Conservation (phyloP, 805 yeast species). For the Ogataea angusta region DNA sequence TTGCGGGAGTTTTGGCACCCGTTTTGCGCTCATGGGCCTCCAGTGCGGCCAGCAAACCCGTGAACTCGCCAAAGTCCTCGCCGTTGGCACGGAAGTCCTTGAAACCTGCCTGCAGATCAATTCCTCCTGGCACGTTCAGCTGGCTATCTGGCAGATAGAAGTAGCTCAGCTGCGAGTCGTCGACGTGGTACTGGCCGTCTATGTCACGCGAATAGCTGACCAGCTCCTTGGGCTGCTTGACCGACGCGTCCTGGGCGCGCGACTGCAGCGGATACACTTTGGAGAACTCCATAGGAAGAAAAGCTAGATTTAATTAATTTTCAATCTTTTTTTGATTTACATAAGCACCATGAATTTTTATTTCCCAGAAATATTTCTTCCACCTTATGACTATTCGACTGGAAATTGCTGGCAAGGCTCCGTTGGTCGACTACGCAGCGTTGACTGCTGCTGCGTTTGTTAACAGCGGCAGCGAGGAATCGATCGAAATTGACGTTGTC, state of each 20-base stretch:
- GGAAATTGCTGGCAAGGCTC: conserved; percentile 82
- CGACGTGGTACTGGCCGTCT: conserved; percentile 45
- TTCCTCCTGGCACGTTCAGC: conserved; percentile 46
- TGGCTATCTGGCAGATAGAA: conserved; percentile 77
- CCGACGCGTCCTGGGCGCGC: conserved; percentile 60
- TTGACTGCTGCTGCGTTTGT: conserved; percentile 76
- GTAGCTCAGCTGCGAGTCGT: conserved; percentile 58
- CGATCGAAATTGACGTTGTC: conserved; percentile 59
- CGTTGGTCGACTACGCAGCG: conserved; percentile 72
- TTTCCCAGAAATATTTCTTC: not conserved
- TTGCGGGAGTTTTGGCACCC: conserved; percentile 49
- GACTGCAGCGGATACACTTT: conserved; percentile 38
- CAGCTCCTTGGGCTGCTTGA: conserved; percentile 85
- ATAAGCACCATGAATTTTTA: conserved; percentile 7
- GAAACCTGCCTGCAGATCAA: conserved; percentile 66
- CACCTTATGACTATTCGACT: conserved; percentile 40
- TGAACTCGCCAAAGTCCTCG: conserved; percentile 51
- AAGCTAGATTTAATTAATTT: conserved; percentile 1
- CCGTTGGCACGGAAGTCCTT: conserved; percentile 54
- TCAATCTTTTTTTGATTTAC: conserved; percentile 1
- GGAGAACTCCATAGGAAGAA: conserved; percentile 8
- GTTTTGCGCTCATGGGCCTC: conserved; percentile 49
- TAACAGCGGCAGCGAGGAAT: conserved; percentile 47
- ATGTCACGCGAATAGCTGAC: conserved; percentile 59
- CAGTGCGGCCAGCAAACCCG: conserved; percentile 55